A percentile compares a stretch with the other conserved stretches of the same genome.
Conservation (phyloP, 441 rosid species). For the Bocquillonia castaneifolia region DNA sequence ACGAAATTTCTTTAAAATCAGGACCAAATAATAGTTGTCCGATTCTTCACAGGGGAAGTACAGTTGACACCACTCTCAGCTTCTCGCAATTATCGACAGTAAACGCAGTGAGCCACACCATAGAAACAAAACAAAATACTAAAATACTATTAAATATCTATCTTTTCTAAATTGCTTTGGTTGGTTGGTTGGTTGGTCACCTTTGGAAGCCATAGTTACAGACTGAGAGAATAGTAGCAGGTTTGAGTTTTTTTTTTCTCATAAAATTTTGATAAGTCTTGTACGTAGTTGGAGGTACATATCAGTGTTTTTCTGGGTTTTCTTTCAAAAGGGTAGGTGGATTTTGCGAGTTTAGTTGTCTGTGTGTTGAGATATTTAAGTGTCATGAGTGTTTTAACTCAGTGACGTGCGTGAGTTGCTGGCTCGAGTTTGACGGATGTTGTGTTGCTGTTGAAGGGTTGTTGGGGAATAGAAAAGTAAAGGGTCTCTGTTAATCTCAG, state of each 20-base stretch:
- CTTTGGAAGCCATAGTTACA: too few relatives aligned
- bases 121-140: neutral
- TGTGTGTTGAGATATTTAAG: neutral
- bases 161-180: constrained; percentile 5
- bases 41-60: constrained; percentile 4
- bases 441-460: constrained; percentile 28
- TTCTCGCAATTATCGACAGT: neutral
- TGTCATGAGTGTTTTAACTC: neutral
- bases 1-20: too few relatives aligned
- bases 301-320: neutral
- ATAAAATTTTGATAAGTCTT: neutral
- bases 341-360: neutral
- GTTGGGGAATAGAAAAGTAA: constrained; percentile 6
- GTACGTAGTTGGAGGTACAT: neutral
- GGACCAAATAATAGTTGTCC: neutral
- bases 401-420: constrained; percentile 7
- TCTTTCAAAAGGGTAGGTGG: neutral
- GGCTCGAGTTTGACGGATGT: constrained; percentile 7
- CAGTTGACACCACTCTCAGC: neutral
- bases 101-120: neutral
- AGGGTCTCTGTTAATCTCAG: neutral
- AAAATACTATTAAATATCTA: neutral
- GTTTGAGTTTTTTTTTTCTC: neutral
- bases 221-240: neutral
- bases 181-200: constrained; percentile 9